phyloP scores from a whole-genome alignment of 306 rosid species.

The Psophocarpus tetragonolobus region DNA sequence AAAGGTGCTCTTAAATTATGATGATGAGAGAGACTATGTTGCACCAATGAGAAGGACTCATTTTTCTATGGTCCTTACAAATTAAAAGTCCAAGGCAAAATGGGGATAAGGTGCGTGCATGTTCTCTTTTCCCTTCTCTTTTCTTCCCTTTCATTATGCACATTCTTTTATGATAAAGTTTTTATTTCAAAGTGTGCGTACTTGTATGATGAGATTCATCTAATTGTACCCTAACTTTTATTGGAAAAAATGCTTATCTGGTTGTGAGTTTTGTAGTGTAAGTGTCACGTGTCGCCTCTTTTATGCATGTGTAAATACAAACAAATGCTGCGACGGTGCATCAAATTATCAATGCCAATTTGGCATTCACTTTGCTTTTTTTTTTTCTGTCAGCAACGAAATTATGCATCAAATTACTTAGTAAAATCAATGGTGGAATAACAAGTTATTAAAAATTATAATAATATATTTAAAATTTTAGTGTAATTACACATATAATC shows the following conservation, averaged over 20 bases:
- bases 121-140: not conserved
- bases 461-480: too few relatives aligned
- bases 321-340: constrained; percentile 34
- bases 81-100: not conserved
- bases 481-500: too few relatives aligned
- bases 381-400: constrained; percentile 21
- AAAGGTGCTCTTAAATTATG: too few relatives aligned
- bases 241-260: constrained; percentile 28
- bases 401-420: too few relatives aligned
- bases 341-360: constrained; percentile 38
- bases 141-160: not conserved
- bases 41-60: constrained; percentile 16
- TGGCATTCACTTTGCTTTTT: constrained; percentile 25
- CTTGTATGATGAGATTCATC: constrained; percentile 32
- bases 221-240: constrained; percentile 17
- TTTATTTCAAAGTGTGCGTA: constrained; percentile 18
- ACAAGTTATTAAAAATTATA: too few relatives aligned
- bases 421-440: too few relatives aligned
- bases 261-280: constrained; percentile 23
- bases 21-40: constrained; percentile 29
- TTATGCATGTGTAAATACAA: constrained; percentile 1
- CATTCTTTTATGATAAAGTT: constrained; percentile 5
- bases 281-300: constrained; percentile 27
- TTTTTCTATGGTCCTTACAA: not conserved
- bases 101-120: constrained; percentile 31